Evolutionary conservation across 192 early-diverging fungal species (phyloP), one percentile per base, ranked within the genome.

Genomic region (Chytriomyces sp.): DNA sequence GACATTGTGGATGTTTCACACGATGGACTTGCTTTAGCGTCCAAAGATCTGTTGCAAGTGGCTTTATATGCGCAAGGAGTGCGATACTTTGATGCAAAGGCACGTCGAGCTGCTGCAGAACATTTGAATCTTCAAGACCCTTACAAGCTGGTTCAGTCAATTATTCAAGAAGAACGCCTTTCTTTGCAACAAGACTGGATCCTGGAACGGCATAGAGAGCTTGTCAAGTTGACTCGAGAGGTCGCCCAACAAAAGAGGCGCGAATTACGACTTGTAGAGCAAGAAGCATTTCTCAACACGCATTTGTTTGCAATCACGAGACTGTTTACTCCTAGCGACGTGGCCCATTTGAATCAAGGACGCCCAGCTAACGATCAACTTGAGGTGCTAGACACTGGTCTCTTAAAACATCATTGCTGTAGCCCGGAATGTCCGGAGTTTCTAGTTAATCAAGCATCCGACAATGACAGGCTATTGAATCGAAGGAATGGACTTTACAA

Each of bases 41-140:
- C 59, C 28, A 61, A 61, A 33, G 59, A 61, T 25, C 25, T 61
- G 34, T 36, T 61, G 5, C 59, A 61, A 37, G 38, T 61, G n/a
- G 59, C 59, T 17, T 36, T 61, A 14, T 61, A 61, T 61, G 31
- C 38, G 14, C 59, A 61, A 61, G 59, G 59, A 37, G 32, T 61
- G 10, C 59, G 59, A 19, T 61, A n/a, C 38, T 33, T 37, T 25
- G 59, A 61, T 19, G 10, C 30, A 2, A 61, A 61, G 38, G 22
- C 31, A 30, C 59, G 59, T 7, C 22, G 59, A 31, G 17, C 17
- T 14, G 33, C 12, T 37, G 30, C 26, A 6, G 14, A 37, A 10
- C n/a, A n/a, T n/a, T 12, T 36, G 7, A 61, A 36, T 33, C 33
- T 61, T 7, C 32, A 30, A 61, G 36, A 61, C 33, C 59, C 59